Base-by-base conservation (phyloP, 2,329 filamentous ascomycete species). In the Aspergillus sclerotialis region DNA sequence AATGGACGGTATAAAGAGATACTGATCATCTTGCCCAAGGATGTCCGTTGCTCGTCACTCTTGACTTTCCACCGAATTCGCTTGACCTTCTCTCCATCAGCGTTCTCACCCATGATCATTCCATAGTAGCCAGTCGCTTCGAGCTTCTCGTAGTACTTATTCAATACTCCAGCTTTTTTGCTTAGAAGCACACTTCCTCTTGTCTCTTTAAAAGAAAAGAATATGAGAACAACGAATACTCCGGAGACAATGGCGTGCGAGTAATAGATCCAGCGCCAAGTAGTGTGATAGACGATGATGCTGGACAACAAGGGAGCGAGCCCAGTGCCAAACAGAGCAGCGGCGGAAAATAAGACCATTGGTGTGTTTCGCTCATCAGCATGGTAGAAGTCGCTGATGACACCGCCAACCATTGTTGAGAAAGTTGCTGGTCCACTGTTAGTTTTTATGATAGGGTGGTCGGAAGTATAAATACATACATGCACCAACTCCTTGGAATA, bases 211-310 rank as follows among this genome's bases (percentile, higher is more conserved):
- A 94, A 89, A 36, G 86, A 75, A 4, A 84, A 35, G 8, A 75
- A 69, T 14, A 94, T 73, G 1, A 79, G 62, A 1, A 76, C 45
- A 35, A 88, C 73, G 29, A 92, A 59, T 1, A 78, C 56, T 0
- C 69, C 78, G 35, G 80, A 76, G 14, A 75, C 64, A 29, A 94
- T 87, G 6, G 78, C 76, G 48, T 95, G 89, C 17, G 89, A 70
- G 72, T 87, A 94, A 56, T 93, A 94, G 0, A 89, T 76, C 88
- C 88, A 94, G 42, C 85, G 77, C 86, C 86, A 94, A 4, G 63
- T 72, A 1, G 76, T 70, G 32, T 76, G 69, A 23, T 83, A 65
- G 0, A 81, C 76, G 42, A 95, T 77, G 29, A 81, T 76, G 1
- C 84, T 77, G 4, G 74, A 75, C 1, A 88, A 65, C 5, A 94